Percentiles rank a stretch among this genome's conserved stretches.
Evolutionary conservation across 352 stramenopile genomes (phyloP).

Genomic region (Globisporangium canariense): DNA sequence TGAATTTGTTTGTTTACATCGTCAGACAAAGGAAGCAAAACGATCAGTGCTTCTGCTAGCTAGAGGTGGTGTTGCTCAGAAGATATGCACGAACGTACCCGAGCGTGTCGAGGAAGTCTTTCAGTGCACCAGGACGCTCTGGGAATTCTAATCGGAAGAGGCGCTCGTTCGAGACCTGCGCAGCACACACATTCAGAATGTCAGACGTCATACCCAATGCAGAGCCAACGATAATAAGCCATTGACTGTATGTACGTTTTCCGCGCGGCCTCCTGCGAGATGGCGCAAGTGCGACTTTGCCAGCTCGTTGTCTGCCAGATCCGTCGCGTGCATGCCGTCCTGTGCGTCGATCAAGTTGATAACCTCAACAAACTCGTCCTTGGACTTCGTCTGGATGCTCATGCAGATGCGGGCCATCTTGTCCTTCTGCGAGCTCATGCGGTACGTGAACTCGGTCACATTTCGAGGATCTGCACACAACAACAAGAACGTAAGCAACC

Average conservation of each 20-base stretch:
- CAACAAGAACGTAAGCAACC: background rate
- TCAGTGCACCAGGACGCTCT: conserved; percentile 87
- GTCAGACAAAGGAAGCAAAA: background rate
- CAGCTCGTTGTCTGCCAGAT: conserved; percentile 96
- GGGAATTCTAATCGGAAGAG: conserved; percentile 97
- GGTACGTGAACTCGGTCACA: conserved; percentile 98
- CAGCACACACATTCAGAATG: background rate
- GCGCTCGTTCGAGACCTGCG: conserved; percentile 85
- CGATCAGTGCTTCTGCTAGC: no score
- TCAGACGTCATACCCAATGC: background rate
- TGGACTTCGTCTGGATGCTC: conserved; percentile 91
- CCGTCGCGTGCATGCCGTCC: conserved; percentile 87
- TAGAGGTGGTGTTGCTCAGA: background rate
- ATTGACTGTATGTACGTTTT: conserved; percentile 38
- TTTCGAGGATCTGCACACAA: conserved; percentile 57
- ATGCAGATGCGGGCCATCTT: conserved; percentile 92
- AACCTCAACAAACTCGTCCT: conserved; percentile 57
- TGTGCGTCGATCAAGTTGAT: conserved; percentile 63
- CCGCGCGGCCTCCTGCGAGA: conserved; percentile 89
- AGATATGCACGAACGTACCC: conserved; percentile 26
- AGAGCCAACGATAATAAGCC: no score
- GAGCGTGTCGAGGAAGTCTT: conserved; percentile 92
- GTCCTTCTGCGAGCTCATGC: conserved; percentile 77
- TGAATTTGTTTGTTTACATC: background rate
- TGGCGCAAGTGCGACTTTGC: conserved; percentile 95